A percentile compares a stretch with the other conserved stretches of the same genome.
Evolutionary conservation across 2,329 filamentous ascomycete genomes (phyloP).

Genomic region (Fusarium nodosum): DNA sequence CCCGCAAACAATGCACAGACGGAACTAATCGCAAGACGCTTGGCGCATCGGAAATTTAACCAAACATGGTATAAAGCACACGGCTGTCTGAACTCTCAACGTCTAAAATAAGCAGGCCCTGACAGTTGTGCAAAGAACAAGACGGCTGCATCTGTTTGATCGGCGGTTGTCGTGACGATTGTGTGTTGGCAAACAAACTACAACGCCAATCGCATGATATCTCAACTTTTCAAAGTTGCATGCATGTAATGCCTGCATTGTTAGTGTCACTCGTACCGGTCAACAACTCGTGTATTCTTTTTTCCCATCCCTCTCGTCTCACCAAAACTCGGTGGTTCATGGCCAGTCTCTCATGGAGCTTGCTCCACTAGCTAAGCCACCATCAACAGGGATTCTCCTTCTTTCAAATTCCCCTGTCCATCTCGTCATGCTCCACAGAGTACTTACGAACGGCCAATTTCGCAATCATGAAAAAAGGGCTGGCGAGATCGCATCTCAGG

Average conservation of each 20-base stretch:
- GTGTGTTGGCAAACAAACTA: slow-evolving; percentile 23
- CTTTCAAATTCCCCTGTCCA: slow-evolving; percentile 30
- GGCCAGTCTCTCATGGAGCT: slow-evolving; percentile 27
- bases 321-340: slow-evolving; percentile 26
- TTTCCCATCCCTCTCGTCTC: slow-evolving; percentile 38
- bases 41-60: slow-evolving; percentile 45
- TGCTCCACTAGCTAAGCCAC: slow-evolving; percentile 41
- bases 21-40: slow-evolving; percentile 20
- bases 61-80: slow-evolving; percentile 28
- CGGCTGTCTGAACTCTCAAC: slow-evolving; percentile 24
- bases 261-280: slow-evolving; percentile 9
- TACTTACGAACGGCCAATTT: slow-evolving; percentile 41
- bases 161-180: slow-evolving; percentile 47
- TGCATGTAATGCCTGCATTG: slow-evolving; percentile 24
- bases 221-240: slow-evolving; percentile 20
- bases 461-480: slow-evolving; percentile 35
- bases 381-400: slow-evolving; percentile 45
- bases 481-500: slow-evolving; percentile 36
- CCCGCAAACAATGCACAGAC: slow-evolving; percentile 42
- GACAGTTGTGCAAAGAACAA: slow-evolving; percentile 19
- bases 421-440: slow-evolving; percentile 41
- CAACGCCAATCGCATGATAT: slow-evolving; percentile 17
- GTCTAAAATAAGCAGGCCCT: slow-evolving; percentile 21
- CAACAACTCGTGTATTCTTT: slow-evolving; percentile 11
- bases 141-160: slow-evolving; percentile 14